Conservation (phyloP, 768 basidiomycete species). For the Favolaschia claudopus region DNA sequence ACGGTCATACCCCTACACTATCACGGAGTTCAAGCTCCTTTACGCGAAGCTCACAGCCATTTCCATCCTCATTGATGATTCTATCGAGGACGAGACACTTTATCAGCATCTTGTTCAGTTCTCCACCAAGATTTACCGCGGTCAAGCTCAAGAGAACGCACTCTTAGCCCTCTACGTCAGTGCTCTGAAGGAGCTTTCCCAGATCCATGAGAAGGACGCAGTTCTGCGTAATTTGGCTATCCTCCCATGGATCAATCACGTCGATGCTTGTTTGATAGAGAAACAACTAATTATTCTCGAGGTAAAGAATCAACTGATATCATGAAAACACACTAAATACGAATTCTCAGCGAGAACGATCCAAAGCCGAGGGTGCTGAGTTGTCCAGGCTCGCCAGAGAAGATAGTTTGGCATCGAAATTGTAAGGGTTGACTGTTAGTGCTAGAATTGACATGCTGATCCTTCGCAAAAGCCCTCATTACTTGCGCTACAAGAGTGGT, state of each 20-base stretch:
- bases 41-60: not conserved
- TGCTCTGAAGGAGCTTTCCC: not conserved
- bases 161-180: not conserved
- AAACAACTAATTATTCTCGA: not conserved
- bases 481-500: not conserved
- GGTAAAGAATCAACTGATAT: too few species aligned
- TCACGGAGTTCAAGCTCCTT: not conserved
- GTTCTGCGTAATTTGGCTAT: not conserved
- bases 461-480: too few species aligned
- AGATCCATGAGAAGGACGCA: not conserved
- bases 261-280: not conserved
- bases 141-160: not conserved
- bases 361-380: too few species aligned
- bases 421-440: too few species aligned
- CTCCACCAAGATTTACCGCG: not conserved
- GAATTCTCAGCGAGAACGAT: too few species aligned
- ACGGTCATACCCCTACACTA: not conserved
- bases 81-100: not conserved
- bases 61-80: conserved; percentile 1
- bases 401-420: too few species aligned
- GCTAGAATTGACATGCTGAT: too few species aligned
- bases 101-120: not conserved
- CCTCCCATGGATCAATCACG: not conserved
- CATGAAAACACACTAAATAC: too few species aligned
- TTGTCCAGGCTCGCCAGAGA: too few species aligned